A percentile compares a stretch with the other conserved stretches of the same genome.
These are phyloP conservation scores for Cyclotella distinguenda DNA, from an alignment of 108 stramenopile species.

Conservation along the genomic window DNA sequence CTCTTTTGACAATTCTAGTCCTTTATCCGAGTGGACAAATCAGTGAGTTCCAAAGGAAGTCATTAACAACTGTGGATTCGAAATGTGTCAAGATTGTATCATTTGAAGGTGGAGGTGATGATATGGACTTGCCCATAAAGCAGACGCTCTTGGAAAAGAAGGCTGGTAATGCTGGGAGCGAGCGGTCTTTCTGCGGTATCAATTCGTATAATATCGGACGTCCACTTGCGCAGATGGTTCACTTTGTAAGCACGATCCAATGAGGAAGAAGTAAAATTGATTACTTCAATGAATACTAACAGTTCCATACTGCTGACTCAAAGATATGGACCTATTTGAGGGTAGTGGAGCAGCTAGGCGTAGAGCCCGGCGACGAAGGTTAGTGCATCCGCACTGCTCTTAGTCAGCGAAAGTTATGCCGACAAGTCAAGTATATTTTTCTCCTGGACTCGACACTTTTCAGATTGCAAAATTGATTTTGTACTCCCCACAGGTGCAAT, in stretches of 20 bases:
- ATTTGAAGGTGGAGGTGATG: conserved; percentile 89
- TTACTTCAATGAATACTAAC: neutral
- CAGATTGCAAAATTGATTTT: conserved; percentile 57
- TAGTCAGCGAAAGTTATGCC: too few species aligned
- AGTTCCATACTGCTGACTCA: neutral
- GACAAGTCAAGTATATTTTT: too few species aligned
- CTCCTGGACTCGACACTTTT: neutral
- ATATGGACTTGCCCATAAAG: conserved; percentile 91
- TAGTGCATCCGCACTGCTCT: neutral
- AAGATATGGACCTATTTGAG: conserved; percentile 83
- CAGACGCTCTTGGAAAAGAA: conserved; percentile 39
- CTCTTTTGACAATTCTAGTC: conserved; percentile 64
- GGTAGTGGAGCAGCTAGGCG: conserved; percentile 51
- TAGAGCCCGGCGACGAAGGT: conserved; percentile 39
- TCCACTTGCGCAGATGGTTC: conserved; percentile 84
- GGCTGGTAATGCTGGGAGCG: neutral
- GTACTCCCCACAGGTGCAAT: conserved; percentile 91
- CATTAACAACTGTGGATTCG: conserved; percentile 69
- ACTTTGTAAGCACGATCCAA: conserved; percentile 53
- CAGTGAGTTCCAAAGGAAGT: conserved; percentile 79
- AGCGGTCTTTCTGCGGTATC: conserved; percentile 58
- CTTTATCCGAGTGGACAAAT: conserved; percentile 89
- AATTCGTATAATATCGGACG: conserved; percentile 89
- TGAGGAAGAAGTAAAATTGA: too few species aligned
- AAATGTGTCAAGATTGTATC: conserved; percentile 62